Evolutionary conservation across 257 asterid genomes (phyloP).

Genomic region (Solanum pimpinellifolium): DNA sequence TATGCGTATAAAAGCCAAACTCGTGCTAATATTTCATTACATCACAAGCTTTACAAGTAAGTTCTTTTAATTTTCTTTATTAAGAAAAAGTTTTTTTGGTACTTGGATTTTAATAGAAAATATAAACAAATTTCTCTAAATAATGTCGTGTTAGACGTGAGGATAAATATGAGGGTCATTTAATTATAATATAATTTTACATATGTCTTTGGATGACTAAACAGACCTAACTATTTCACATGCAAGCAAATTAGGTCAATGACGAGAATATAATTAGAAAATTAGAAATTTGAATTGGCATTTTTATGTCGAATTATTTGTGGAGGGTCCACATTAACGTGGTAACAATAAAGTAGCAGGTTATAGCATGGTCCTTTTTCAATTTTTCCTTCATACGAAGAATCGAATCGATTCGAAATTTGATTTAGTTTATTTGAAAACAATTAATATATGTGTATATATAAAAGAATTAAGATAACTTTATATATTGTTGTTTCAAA

Average conservation of each 20-base stretch:
- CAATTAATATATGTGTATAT: rapidly evolving
- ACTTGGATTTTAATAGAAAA: background rate
- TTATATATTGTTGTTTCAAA: no score
- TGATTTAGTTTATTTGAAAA: background rate
- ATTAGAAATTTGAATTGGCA: background rate
- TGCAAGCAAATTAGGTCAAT: background rate
- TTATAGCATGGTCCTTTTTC: background rate
- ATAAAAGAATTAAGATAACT: background rate
- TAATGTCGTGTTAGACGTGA: background rate
- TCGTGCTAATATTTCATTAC: background rate
- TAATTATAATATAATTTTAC: background rate
- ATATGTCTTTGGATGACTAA: background rate
- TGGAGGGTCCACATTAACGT: background rate
- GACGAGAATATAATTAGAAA: background rate
- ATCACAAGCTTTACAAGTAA: background rate
- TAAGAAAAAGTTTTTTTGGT: background rate
- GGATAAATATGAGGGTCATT: background rate
- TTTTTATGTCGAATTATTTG: background rate
- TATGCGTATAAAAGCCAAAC: background rate
- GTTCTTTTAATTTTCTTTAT: background rate
- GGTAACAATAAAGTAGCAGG: background rate
- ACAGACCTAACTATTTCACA: background rate
- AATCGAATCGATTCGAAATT: background rate
- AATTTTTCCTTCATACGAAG: background rate
- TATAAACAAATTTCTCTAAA: background rate